These are phyloP conservation scores for Hyphopichia homilentoma DNA, from an alignment of 805 yeast genomes.

Conservation along the genomic window DNA sequence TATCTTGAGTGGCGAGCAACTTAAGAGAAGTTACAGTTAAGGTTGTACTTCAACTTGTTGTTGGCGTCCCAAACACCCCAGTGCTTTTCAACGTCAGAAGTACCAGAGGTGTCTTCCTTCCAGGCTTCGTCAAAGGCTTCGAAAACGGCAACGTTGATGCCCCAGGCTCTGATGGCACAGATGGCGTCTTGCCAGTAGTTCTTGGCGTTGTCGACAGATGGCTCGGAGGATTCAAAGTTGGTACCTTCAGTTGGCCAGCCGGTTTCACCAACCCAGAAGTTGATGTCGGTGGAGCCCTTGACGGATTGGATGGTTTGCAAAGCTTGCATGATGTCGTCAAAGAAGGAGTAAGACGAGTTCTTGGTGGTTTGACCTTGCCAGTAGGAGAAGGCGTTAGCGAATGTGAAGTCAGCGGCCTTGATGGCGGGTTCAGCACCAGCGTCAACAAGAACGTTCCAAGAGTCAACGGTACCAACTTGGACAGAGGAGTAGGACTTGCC, in stretches of 20 bases:
- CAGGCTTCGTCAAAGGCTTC: conserved; percentile 96
- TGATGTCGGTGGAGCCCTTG: conserved; percentile 83
- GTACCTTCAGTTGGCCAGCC: conserved; percentile 96
- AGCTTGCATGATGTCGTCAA: conserved; percentile 98
- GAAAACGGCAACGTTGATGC: conserved; percentile 85
- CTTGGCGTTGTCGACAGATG: conserved; percentile 70
- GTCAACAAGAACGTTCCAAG: conserved; percentile 90
- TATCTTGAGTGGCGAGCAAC: too few relatives aligned
- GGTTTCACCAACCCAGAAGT: conserved; percentile 96
- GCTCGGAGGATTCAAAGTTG: conserved; percentile 59
- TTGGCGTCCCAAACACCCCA: conserved; percentile 85
- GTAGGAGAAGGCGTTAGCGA: conserved; percentile 95
- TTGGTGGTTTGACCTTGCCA: conserved; percentile 94
- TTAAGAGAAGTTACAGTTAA: conserved; percentile 28
- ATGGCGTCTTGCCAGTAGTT: conserved; percentile 83
- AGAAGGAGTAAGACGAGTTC: conserved; percentile 87
- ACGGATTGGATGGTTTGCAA: conserved; percentile 79
- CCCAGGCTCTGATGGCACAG: conserved; percentile 95
- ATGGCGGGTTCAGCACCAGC: conserved; percentile 69
- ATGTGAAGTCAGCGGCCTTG: conserved; percentile 76
- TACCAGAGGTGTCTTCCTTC: conserved; percentile 90
- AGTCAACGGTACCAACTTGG: conserved; percentile 91
- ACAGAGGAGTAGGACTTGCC: conserved; percentile 71
- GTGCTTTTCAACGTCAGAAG: conserved; percentile 82
- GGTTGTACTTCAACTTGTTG: conserved; percentile 35